These are phyloP conservation scores for Leptodontidium sp. DNA, from an alignment of 2,329 filamentous ascomycete genomes.

Conservation along the genomic window DNA sequence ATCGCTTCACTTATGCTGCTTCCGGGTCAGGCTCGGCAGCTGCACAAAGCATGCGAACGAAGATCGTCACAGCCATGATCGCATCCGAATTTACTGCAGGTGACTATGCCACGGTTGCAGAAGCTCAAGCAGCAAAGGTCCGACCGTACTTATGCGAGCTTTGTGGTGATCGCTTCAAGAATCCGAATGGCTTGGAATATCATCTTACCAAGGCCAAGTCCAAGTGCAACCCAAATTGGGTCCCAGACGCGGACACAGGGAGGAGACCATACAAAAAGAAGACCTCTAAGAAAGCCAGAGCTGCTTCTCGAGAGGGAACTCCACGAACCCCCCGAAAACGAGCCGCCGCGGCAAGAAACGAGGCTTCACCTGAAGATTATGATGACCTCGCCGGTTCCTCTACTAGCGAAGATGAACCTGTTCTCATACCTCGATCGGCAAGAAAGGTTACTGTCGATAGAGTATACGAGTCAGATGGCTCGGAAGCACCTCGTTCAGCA, in stretches of 20 bases:
- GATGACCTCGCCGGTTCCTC: background rate
- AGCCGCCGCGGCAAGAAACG: background rate
- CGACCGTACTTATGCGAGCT: constrained; percentile 45
- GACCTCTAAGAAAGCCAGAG: constrained; percentile 9
- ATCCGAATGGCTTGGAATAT: constrained; percentile 46
- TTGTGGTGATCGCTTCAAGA: constrained; percentile 45
- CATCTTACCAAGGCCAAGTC: constrained; percentile 44
- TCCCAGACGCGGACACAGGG: constrained; percentile 23
- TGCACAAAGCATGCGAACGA: constrained; percentile 41
- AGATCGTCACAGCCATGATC: constrained; percentile 41
- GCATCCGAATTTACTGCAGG: constrained; percentile 28
- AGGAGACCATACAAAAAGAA: constrained; percentile 23
- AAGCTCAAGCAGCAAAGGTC: constrained; percentile 31
- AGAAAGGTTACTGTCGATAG: constrained; percentile 9
- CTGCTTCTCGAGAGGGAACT: background rate
- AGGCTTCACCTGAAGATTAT: background rate
- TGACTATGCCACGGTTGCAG: constrained; percentile 25
- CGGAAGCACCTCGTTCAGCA: constrained; percentile 10
- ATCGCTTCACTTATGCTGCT: constrained; percentile 41
- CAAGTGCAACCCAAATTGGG: constrained; percentile 45
- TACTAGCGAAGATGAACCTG: background rate
- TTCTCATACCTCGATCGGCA: constrained; percentile 6
- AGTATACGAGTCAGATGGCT: background rate
- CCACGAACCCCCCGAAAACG: background rate
- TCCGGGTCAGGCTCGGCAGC: constrained; percentile 28